Conservation (phyloP, 2,329 filamentous ascomycete genomes). For the Pseudogymnoascus sp. region DNA sequence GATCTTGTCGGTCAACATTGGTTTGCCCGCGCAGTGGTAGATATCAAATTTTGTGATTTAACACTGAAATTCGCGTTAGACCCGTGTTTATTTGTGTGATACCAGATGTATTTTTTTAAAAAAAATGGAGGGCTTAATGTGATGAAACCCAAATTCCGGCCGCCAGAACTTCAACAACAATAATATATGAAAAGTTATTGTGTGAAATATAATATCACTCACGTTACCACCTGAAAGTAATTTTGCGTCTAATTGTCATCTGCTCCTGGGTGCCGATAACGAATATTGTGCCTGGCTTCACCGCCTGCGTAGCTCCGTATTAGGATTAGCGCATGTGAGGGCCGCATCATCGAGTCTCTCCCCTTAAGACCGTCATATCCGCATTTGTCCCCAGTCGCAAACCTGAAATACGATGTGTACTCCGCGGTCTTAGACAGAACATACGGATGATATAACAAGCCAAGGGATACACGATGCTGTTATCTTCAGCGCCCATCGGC, state of each 20-base stretch:
- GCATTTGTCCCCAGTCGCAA: neutral
- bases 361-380: constrained; percentile 3
- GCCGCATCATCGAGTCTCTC: constrained; percentile 7
- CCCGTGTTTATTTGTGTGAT: neutral
- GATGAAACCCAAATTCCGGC: neutral
- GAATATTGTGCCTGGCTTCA: neutral
- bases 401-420: neutral
- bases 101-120: neutral
- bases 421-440: neutral
- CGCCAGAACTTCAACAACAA: neutral
- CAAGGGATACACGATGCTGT: neutral
- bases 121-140: neutral
- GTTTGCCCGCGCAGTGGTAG: neutral
- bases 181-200: neutral
- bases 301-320: neutral
- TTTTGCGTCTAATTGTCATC: constrained; percentile 2
- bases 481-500: constrained; percentile 54
- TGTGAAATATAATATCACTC: neutral
- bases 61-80: neutral
- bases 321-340: neutral
- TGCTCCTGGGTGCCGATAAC: neutral
- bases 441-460: neutral
- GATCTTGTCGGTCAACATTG: constrained; percentile 44
- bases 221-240: neutral
- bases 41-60: neutral